Evolutionary conservation across 345 rosid species (phyloP).

Genomic region (Rhodomyrtus tomentosa): DNA sequence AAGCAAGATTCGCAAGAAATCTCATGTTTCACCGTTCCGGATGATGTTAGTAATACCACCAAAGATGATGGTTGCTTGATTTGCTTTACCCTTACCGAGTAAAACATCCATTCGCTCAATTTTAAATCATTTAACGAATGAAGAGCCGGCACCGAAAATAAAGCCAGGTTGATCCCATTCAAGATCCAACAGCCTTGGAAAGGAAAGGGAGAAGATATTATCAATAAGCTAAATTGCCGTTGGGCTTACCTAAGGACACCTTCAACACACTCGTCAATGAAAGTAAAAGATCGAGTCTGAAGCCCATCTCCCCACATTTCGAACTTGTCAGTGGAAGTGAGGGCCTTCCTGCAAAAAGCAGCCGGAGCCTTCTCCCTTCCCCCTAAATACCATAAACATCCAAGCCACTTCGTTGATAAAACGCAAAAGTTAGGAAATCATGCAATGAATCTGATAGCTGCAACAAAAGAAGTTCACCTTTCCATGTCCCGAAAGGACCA

Average conservation of each 20-base stretch:
- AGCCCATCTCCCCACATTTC: slow-evolving; percentile 99
- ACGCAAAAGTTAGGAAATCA: not conserved
- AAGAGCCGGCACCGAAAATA: not conserved
- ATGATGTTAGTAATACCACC: not conserved
- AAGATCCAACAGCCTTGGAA: not conserved
- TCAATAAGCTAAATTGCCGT: not conserved
- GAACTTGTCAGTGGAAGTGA: slow-evolving; percentile 69
- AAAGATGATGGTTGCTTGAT: not conserved
- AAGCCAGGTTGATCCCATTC: not conserved
- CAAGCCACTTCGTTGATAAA: not conserved
- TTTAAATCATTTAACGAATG: not conserved
- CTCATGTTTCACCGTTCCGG: rapidly evolving
- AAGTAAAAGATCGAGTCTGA: slow-evolving; percentile 95
- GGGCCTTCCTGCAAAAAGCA: slow-evolving; percentile 91
- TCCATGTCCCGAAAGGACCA: slow-evolving; percentile 99
- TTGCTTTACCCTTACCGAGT: not conserved
- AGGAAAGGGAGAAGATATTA: not conserved
- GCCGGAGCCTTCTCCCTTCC: slow-evolving; percentile 99
- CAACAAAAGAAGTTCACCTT: slow-evolving; percentile 30
- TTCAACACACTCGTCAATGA: slow-evolving; percentile 97
- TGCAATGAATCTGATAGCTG: not conserved
- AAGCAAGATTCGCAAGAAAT: not conserved
- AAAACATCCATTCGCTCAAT: not conserved
- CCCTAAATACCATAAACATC: slow-evolving; percentile 26
- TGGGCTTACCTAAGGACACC: slow-evolving; percentile 75